These are phyloP conservation scores for Kitagawia praeruptora DNA, from an alignment of 129 eudicot species.

Conservation along the genomic window DNA sequence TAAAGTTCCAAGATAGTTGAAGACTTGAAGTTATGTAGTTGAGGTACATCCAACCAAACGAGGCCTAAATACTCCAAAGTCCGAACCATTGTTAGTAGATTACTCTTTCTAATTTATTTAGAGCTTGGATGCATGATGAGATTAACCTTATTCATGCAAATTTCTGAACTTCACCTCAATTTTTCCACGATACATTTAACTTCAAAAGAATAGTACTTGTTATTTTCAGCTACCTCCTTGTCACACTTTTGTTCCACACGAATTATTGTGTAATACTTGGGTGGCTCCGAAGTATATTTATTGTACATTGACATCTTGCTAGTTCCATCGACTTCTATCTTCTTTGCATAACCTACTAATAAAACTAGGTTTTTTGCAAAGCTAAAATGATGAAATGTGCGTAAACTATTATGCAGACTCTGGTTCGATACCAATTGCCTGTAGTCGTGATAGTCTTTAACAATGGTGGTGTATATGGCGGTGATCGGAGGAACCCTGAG, in stretches of 20 bases:
- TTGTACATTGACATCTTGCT: neutral
- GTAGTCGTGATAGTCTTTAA: conserved; percentile 95
- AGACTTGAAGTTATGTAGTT: too few relatives aligned
- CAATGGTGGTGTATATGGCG: conserved; percentile 98
- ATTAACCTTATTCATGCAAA: neutral
- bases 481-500: conserved; percentile 78
- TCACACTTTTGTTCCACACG: neutral
- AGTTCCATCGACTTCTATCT: neutral
- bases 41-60: too few relatives aligned
- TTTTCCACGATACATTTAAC: neutral
- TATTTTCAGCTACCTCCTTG: neutral
- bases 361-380: neutral
- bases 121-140: neutral
- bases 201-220: neutral
- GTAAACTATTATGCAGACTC: conserved; percentile 41
- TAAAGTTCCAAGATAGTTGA: too few relatives aligned
- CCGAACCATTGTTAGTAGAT: neutral
- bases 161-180: neutral
- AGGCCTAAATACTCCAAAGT: too few relatives aligned
- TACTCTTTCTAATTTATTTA: neutral
- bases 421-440: conserved; percentile 90
- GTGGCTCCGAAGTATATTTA: neutral
- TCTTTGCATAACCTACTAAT: neutral
- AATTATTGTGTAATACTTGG: neutral
- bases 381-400: neutral